Conservation (phyloP, 2,329 filamentous ascomycete species). For the Beauveria rudraprayagi region DNA sequence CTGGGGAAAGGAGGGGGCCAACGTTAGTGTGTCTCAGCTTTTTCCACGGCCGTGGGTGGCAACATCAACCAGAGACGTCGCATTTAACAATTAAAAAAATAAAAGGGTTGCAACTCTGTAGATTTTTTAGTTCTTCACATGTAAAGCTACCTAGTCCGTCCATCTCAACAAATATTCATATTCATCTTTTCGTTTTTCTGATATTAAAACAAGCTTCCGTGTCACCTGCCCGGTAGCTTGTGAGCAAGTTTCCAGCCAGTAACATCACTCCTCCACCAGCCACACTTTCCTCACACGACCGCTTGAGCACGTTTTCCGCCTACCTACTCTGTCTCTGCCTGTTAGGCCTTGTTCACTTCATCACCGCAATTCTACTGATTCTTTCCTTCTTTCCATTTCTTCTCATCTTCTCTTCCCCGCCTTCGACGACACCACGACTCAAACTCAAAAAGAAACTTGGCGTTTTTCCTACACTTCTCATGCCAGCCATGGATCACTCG, state of each 20-base stretch:
- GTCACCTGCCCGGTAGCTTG: background rate
- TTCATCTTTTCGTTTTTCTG: background rate
- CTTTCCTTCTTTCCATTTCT: background rate
- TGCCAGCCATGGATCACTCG: constrained; percentile 25
- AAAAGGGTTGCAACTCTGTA: background rate
- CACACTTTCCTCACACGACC: constrained; percentile 22
- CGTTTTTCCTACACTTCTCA: constrained; percentile 18
- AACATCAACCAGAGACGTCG: too few relatives aligned
- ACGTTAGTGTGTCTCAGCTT: background rate
- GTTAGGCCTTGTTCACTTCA: background rate
- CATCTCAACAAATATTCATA: background rate
- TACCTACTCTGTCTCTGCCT: background rate
- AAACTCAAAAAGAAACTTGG: background rate
- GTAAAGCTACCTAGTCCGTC: too few relatives aligned
- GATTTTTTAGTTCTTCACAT: background rate
- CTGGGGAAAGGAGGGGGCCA: background rate
- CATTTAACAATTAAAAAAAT: too few relatives aligned
- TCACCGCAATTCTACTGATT: background rate
- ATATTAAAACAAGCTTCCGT: background rate
- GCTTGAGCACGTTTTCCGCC: constrained; percentile 33
- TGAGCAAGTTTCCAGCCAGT: constrained; percentile 4
- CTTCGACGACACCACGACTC: background rate
- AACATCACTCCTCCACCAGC: background rate
- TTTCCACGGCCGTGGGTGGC: background rate
- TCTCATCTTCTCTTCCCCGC: background rate